phyloP scores from a whole-genome alignment of 129 eudicot genomes.

The Centrapalus pauciflorus region DNA sequence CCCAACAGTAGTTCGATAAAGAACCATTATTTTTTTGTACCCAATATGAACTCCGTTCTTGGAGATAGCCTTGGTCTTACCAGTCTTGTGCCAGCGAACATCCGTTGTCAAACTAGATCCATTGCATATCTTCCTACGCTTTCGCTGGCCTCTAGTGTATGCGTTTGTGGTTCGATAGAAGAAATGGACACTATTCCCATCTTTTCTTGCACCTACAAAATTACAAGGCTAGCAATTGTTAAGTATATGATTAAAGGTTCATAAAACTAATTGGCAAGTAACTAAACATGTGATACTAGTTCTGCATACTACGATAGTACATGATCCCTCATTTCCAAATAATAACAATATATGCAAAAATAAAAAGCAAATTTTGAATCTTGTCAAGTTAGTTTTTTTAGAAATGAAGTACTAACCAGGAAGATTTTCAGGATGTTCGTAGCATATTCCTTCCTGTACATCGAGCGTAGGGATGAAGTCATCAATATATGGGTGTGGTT shows the following conservation, averaged over 20 bases:
- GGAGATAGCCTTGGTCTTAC: conserved; percentile 62
- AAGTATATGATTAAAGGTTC: no score
- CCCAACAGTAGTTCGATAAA: conserved; percentile 35
- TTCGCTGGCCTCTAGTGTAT: conserved; percentile 65
- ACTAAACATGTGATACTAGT: no score
- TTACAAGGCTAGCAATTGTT: neutral
- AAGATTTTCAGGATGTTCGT: conserved; percentile 84
- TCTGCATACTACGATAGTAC: no score
- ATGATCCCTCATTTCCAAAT: no score
- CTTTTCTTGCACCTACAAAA: conserved; percentile 64
- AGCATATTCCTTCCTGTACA: conserved; percentile 65
- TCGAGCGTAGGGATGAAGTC: conserved; percentile 79
- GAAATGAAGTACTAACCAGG: conserved; percentile 59
- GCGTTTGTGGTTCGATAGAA: conserved; percentile 68
- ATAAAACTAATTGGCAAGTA: no score
- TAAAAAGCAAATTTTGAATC: neutral
- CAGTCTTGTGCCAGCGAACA: conserved; percentile 96
- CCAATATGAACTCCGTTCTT: conserved; percentile 63
- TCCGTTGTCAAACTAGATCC: conserved; percentile 12
- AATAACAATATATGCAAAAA: neutral
- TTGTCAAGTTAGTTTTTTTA: no score
- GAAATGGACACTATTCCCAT: conserved; percentile 72
- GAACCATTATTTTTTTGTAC: conserved; percentile 82
- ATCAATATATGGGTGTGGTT: conserved; percentile 56
- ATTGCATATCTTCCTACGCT: conserved; percentile 62